phyloP scores from a whole-genome alignment of 208 protist genomes.

The Acanthamoeba healyi region DNA sequence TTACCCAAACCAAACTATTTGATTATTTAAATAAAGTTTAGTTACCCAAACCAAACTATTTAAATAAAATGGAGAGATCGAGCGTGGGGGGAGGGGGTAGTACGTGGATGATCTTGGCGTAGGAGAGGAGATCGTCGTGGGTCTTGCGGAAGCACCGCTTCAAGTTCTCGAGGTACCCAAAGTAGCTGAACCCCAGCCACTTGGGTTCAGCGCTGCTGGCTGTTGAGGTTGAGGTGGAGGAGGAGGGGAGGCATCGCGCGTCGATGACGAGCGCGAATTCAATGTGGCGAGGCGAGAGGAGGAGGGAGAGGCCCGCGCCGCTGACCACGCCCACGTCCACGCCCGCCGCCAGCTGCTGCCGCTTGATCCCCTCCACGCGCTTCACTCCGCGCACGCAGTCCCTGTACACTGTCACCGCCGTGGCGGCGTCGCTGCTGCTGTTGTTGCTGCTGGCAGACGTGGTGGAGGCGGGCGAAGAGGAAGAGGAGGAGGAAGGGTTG shows the following conservation, averaged over 20 bases:
- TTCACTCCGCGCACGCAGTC: conserved; percentile 37
- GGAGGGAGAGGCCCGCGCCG: background rate
- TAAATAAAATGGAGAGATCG: background rate
- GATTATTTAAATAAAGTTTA: no score
- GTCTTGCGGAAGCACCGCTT: conserved; percentile 50
- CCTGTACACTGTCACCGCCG: conserved; percentile 34
- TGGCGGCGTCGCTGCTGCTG: no score
- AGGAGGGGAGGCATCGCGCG: background rate
- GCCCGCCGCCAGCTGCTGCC: conserved; percentile 12
- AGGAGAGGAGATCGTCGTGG: conserved; percentile 8
- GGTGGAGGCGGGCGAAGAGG: background rate
- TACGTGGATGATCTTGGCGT: conserved; percentile 45
- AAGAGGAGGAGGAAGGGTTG: background rate
- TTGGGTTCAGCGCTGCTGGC: background rate
- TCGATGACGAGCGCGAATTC: conserved; percentile 65
- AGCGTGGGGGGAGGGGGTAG: background rate
- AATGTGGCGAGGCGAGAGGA: background rate
- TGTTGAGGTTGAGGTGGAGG: background rate
- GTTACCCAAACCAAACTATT: background rate
- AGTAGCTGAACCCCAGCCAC: conserved; percentile 54
- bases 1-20: no score
- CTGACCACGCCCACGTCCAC: conserved; percentile 22
- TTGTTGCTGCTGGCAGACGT: background rate
- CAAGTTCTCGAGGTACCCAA: conserved; percentile 46
- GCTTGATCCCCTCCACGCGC: conserved; percentile 37